These are phyloP conservation scores for Fraxinus floribunda DNA, from an alignment of 305 asterid species.

Conservation along the genomic window DNA sequence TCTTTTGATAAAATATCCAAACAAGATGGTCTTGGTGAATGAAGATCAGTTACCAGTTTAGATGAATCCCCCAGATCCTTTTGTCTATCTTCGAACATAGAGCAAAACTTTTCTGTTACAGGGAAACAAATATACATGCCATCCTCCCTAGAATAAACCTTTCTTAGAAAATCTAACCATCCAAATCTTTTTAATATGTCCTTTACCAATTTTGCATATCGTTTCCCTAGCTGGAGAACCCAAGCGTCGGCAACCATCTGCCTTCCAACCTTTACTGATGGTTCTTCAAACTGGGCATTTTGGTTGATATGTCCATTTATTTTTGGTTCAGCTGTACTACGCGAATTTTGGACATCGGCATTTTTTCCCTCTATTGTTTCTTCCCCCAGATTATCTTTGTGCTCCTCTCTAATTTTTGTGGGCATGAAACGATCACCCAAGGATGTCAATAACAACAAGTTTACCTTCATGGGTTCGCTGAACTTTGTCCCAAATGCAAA, in stretches of 20 bases:
- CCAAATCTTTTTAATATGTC: slow-evolving; percentile 76
- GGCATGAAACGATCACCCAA: slow-evolving; percentile 26
- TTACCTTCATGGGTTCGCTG: slow-evolving; percentile 70
- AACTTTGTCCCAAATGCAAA: slow-evolving; percentile 98
- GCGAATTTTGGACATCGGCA: slow-evolving; percentile 17
- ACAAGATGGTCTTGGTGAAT: slow-evolving; percentile 31
- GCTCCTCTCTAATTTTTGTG: slow-evolving; percentile 28
- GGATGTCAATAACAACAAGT: slow-evolving; percentile 52
- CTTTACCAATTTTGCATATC: slow-evolving; percentile 73
- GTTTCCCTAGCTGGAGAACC: slow-evolving; percentile 64
- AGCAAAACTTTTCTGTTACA: slow-evolving; percentile 53
- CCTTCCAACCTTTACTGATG: slow-evolving; percentile 29
- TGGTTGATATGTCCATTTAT: slow-evolving; percentile 32
- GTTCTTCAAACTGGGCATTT: slow-evolving; percentile 35
- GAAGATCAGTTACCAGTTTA: slow-evolving; percentile 34
- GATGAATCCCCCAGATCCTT: slow-evolving; percentile 29
- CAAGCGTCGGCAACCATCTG: slow-evolving; percentile 38
- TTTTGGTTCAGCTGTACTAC: slow-evolving; percentile 25
- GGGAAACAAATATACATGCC: slow-evolving; percentile 77
- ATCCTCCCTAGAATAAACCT: slow-evolving; percentile 62
- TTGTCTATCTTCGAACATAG: slow-evolving; percentile 38
- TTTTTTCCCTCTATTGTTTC: slow-evolving; percentile 26
- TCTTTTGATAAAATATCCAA: slow-evolving; percentile 42
- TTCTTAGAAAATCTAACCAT: slow-evolving; percentile 89
- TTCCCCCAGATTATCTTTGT: slow-evolving; percentile 16